A percentile compares a stretch with the other conserved stretches of the same genome.
Evolutionary conservation across 257 asterid species (phyloP).

Genomic region (Rubia yunnanensis): DNA sequence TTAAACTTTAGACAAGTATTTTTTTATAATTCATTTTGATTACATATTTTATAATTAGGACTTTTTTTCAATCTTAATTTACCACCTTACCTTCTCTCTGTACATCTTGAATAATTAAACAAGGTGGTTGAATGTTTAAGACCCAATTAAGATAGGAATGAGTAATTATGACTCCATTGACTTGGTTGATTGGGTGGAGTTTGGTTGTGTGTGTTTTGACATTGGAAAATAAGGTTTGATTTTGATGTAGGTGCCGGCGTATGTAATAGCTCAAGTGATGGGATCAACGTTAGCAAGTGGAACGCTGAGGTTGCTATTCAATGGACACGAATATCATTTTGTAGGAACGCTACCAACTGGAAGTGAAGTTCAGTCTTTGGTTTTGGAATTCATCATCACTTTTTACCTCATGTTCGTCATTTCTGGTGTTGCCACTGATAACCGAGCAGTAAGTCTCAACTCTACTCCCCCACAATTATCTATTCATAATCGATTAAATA

Average conservation of each 20-base stretch:
- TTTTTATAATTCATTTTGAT: too few relatives aligned
- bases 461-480: too few relatives aligned
- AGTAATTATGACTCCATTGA: too few relatives aligned
- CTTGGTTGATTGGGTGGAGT: not conserved
- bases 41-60: too few relatives aligned
- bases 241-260: constrained; percentile 56
- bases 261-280: constrained; percentile 53
- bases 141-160: not conserved
- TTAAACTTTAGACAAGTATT: too few relatives aligned
- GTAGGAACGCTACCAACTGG: constrained; percentile 69
- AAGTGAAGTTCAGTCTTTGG: constrained; percentile 47
- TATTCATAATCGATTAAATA: too few relatives aligned
- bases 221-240: not conserved
- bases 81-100: too few relatives aligned
- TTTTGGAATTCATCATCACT: constrained; percentile 71
- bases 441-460: constrained; percentile 67
- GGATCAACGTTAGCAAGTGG: constrained; percentile 79
- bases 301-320: constrained; percentile 59
- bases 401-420: constrained; percentile 90
- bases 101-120: too few relatives aligned
- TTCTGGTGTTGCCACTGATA: constrained; percentile 88
- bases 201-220: not conserved
- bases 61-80: too few relatives aligned
- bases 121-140: too few relatives aligned
- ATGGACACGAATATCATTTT: constrained; percentile 54